Conservation (phyloP, 441 rosid species). For the Corymbia calophylla region DNA sequence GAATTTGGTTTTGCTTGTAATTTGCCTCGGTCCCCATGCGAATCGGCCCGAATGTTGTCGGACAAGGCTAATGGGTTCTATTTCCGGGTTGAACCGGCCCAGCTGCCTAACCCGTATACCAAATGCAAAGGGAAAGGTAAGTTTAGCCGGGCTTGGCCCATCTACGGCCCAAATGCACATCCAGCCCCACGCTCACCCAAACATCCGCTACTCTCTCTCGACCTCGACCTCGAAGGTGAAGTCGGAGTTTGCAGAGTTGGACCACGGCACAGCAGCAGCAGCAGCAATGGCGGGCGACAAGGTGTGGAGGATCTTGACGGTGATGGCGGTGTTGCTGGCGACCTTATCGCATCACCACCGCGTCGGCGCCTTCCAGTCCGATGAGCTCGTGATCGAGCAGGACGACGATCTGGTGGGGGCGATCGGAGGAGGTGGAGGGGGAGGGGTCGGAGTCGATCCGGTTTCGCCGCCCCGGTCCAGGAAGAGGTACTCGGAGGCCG, state of each 20-base stretch:
- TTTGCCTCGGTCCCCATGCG: not conserved
- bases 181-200: not conserved
- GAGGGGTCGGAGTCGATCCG: conserved; percentile 14
- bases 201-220: not conserved
- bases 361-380: conserved; percentile 56
- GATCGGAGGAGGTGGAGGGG: conserved; percentile 33
- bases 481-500: conserved; percentile 42
- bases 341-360: not conserved
- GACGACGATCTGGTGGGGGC: conserved; percentile 68
- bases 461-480: conserved; percentile 21
- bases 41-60: not conserved
- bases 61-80: not conserved
- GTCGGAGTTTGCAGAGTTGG: not conserved
- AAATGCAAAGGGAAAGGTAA: not conserved
- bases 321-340: not conserved
- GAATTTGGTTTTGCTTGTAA: no score
- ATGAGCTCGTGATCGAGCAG: conserved; percentile 51
- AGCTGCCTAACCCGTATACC: fast-evolving
- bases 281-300: not conserved
- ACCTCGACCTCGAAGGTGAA: not conserved
- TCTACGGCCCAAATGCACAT: fast-evolving
- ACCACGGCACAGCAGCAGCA: not conserved
- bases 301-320: not conserved
- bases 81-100: not conserved
- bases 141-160: not conserved